Evolutionary conservation across 2,329 filamentous ascomycete species (phyloP).

Genomic region (Fusarium tuaranense): DNA sequence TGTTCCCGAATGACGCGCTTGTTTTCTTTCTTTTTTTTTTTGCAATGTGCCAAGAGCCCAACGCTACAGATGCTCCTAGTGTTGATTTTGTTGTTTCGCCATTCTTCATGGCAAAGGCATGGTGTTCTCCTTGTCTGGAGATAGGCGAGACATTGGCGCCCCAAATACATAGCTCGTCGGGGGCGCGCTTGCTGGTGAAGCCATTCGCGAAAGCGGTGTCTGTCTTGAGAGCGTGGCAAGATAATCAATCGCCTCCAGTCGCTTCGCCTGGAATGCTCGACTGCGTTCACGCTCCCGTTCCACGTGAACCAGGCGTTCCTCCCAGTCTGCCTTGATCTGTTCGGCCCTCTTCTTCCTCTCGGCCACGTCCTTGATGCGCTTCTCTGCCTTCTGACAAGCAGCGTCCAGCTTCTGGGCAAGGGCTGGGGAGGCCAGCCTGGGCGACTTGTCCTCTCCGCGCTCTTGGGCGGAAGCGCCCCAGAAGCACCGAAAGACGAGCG

Average conservation of each 20-base stretch:
- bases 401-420: conserved; percentile 61
- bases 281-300: conserved; percentile 63
- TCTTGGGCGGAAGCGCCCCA: conserved; percentile 66
- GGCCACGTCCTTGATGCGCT: conserved; percentile 53
- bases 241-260: conserved; percentile 59
- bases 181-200: conserved; percentile 46
- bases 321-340: conserved; percentile 59
- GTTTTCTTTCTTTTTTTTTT: not conserved
- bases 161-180: conserved; percentile 35
- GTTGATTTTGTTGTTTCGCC: not conserved
- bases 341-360: conserved; percentile 56
- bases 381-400: conserved; percentile 60
- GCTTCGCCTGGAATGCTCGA: conserved; percentile 60
- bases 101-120: conserved; percentile 18
- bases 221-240: conserved; percentile 47
- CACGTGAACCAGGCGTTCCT: conserved; percentile 55
- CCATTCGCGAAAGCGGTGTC: conserved; percentile 41
- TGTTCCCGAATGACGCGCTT: not conserved
- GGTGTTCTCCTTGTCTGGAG: conserved; percentile 37
- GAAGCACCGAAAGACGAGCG: conserved; percentile 64
- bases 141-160: conserved; percentile 35
- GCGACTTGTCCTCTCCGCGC: conserved; percentile 46
- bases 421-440: conserved; percentile 52
- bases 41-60: not conserved
- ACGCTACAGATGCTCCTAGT: conserved; percentile 1